A percentile compares a stretch with the other conserved stretches of the same genome.
Conservation (phyloP, 73 alveolate species). For the Paramecium pentaurelia region DNA sequence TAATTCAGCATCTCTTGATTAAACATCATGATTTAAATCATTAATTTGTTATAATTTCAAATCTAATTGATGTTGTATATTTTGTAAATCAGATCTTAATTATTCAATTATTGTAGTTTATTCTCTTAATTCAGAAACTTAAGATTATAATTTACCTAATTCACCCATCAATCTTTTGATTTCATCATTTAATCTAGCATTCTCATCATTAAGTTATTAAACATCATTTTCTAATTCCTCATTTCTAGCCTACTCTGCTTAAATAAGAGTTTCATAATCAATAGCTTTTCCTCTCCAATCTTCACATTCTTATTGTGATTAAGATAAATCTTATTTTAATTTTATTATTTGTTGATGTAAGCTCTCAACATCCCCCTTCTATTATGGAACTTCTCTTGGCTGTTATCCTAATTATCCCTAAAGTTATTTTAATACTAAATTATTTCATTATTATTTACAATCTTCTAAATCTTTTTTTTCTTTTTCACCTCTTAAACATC, state of each 20-base stretch:
- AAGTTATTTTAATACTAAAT: not conserved
- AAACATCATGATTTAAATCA: not conserved
- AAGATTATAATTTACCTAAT: not conserved
- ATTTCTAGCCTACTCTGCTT: not conserved
- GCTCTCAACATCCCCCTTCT: not conserved
- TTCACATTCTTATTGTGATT: not conserved
- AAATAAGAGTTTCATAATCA: not conserved
- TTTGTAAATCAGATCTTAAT: not conserved
- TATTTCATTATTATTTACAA: not conserved
- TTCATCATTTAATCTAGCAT: not conserved
- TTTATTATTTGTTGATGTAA: not conserved
- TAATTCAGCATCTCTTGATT: not conserved
- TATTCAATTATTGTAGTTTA: not conserved
- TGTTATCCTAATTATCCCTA: not conserved
- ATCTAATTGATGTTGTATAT: not conserved
- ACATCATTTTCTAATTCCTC: not conserved
- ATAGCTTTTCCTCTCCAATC: constrained; percentile 38
- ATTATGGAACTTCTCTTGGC: not conserved
- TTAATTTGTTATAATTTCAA: not conserved
- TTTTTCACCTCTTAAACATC: constrained; percentile 2
- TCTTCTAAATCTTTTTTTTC: constrained; percentile 27
- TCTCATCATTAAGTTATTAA: not conserved
- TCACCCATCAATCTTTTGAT: not conserved
- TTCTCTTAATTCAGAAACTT: not conserved
- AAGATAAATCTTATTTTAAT: not conserved